These are phyloP conservation scores for Shiraia bambusicola DNA, from an alignment of 2,329 filamentous ascomycete species.

Conservation along the genomic window DNA sequence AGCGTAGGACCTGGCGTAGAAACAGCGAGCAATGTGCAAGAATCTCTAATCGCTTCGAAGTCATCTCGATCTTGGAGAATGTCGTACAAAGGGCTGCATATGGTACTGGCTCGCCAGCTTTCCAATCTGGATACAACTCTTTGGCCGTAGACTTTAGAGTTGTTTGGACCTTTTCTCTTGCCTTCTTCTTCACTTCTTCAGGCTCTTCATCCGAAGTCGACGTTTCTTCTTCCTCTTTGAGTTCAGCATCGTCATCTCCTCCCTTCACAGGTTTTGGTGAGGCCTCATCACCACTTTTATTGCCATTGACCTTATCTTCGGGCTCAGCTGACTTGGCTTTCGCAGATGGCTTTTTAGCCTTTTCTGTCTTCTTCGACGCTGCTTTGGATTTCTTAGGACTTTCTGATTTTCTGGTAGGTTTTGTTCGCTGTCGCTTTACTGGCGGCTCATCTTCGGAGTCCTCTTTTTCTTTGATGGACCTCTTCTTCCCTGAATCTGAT, in stretches of 20 bases:
- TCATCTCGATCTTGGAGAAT: conserved; percentile 93
- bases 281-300: conserved; percentile 22
- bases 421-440: conserved; percentile 39
- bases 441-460: conserved; percentile 42
- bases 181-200: conserved; percentile 71
- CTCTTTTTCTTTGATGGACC: conserved; percentile 32
- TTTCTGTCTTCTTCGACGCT: conserved; percentile 22
- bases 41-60: conserved; percentile 86
- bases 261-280: conserved; percentile 23
- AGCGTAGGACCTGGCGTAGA: conserved; percentile 85
- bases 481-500: conserved; percentile 34
- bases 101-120: conserved; percentile 81
- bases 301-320: conserved; percentile 25
- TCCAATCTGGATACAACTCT: conserved; percentile 95
- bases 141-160: conserved; percentile 68
- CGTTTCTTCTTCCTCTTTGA: conserved; percentile 44
- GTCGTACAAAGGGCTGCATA: conserved; percentile 94
- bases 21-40: conserved; percentile 87
- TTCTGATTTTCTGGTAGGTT: conserved; percentile 23
- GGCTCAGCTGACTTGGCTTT: conserved; percentile 17
- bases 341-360: conserved; percentile 20
- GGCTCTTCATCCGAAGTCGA: conserved; percentile 64
- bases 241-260: conserved; percentile 25
- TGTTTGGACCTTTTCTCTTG: conserved; percentile 76
- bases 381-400: conserved; percentile 22